Evolutionary conservation across 139 green algal genomes (phyloP), one percentile per base, ranked within the genome.

Genomic region (Helicosporidium sp.): DNA sequence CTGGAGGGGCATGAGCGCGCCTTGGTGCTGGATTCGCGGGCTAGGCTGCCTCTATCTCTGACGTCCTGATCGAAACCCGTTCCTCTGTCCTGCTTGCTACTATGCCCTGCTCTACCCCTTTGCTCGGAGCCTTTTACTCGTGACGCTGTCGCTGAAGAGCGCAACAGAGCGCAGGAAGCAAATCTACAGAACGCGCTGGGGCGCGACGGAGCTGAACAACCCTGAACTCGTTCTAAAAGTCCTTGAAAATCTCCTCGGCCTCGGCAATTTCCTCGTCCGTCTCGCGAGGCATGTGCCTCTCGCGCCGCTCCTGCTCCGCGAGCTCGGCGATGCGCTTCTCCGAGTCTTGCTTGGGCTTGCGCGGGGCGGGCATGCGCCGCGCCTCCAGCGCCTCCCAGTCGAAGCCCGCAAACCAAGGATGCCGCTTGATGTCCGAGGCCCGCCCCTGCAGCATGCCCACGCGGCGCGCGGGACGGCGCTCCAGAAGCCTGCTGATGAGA

Each of bases 341-440:
- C 15, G 61, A 74, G 61, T 93, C 82, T 36, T 84, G 66, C 51
- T 74, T 73, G 22, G 81, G 83, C 48, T 69, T 66, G 37, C 78
- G 67, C 18, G 70, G 66, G 15, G 80, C 58, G 17, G 42, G 48
- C 51, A 82, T 41, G 33, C 79, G 69, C 24, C 78, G 60, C 2
- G 76, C 71, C 46, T 78, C 72, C 50, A 96, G 66, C 45, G 72
- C 68, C 6, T 82, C 76, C 87, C 85, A 94, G 44, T 89, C 72
- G 40, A 94, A 63, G 24, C 67, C 71, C 19, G 83, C 77, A 65
- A 96, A 94, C 87, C 87, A 96, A 28, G 61, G 62, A 66, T 96
- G 86, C 27, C 57, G 64, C 71, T 88, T 92, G 42, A 96, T 71
- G 58, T 94, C 85, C n/a, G 49, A 31, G 0, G 71, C 77, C 42